Conservation (phyloP, 768 basidiomycete species). For the Lactarius akahatsu region DNA sequence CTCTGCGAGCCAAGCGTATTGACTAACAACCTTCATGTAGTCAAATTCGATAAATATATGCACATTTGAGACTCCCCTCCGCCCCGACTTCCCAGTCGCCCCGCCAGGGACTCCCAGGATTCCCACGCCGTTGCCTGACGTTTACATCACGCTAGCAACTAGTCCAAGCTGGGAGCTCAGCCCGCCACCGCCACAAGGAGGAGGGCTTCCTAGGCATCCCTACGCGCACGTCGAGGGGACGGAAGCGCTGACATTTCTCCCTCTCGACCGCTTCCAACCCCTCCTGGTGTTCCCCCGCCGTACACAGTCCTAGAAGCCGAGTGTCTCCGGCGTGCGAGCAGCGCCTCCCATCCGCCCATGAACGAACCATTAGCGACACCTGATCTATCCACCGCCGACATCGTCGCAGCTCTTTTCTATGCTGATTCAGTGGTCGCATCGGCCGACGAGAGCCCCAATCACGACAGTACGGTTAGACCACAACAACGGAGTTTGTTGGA, state of each 20-base stretch:
- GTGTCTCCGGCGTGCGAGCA: slow-evolving; percentile 5
- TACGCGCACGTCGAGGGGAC: background rate
- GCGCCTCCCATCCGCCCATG: background rate
- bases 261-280: slow-evolving; percentile 16
- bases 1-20: background rate
- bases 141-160: background rate
- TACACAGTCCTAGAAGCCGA: background rate
- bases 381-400: background rate
- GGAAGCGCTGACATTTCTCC: background rate
- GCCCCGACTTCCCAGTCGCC: slow-evolving; percentile 22
- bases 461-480: background rate
- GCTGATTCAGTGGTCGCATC: background rate
- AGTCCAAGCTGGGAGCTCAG: slow-evolving; percentile 5
- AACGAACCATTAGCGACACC: background rate
- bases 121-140: slow-evolving; percentile 2
- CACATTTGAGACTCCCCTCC: background rate
- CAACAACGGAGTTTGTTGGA: background rate
- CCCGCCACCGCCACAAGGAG: slow-evolving; percentile 2
- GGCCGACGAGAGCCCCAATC: background rate
- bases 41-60: background rate
- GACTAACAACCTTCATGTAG: slow-evolving; percentile 1
- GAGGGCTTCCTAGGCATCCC: slow-evolving; percentile 21
- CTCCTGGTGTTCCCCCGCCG: background rate
- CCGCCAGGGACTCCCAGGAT: slow-evolving; percentile 2
- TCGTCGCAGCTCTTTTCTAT: slow-evolving; percentile 3